phyloP scores from a whole-genome alignment of 495 filamentous ascomycete genomes.

The Penicillium canescens region DNA sequence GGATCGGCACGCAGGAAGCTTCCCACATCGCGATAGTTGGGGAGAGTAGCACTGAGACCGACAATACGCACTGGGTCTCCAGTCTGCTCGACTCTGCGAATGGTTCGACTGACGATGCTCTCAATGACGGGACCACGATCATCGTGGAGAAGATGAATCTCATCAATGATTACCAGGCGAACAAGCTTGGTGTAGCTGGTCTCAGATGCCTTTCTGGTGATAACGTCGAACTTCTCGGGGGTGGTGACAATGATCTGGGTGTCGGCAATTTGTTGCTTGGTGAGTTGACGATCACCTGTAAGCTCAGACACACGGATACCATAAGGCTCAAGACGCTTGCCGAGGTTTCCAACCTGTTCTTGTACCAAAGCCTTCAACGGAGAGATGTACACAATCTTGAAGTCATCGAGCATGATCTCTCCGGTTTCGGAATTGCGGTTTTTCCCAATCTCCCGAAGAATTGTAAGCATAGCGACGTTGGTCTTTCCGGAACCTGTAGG shows the following conservation, averaged over 20 bases:
- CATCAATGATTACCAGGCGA: conserved; percentile 91
- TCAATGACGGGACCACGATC: conserved; percentile 96
- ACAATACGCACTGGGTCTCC: conserved; percentile 88
- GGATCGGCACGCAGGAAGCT: conserved; percentile 93
- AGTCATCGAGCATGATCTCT: conserved; percentile 89
- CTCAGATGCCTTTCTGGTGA: conserved; percentile 96
- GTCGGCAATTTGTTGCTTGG: conserved; percentile 96
- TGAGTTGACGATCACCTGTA: conserved; percentile 96
- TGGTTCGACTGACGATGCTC: conserved; percentile 93
- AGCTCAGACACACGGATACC: conserved; percentile 91
- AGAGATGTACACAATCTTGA: conserved; percentile 98
- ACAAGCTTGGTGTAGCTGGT: conserved; percentile 96
- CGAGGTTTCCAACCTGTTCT: conserved; percentile 97
- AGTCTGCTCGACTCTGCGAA: conserved; percentile 89
- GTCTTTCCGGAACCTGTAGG: conserved; percentile 98
- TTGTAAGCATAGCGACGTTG: conserved; percentile 97
- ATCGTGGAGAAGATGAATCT: conserved; percentile 97
- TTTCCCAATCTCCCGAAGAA: conserved; percentile 95
- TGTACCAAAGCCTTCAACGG: conserved; percentile 96
- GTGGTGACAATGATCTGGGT: conserved; percentile 99
- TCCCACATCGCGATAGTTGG: conserved; percentile 95
- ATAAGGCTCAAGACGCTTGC: conserved; percentile 83
- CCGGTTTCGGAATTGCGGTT: conserved; percentile 83
- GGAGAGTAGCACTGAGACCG: conserved; percentile 90
- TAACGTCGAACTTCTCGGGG: conserved; percentile 98